Evolutionary conservation across 495 filamentous ascomycete species (phyloP).

Genomic region (Penicillium cinerascens): DNA sequence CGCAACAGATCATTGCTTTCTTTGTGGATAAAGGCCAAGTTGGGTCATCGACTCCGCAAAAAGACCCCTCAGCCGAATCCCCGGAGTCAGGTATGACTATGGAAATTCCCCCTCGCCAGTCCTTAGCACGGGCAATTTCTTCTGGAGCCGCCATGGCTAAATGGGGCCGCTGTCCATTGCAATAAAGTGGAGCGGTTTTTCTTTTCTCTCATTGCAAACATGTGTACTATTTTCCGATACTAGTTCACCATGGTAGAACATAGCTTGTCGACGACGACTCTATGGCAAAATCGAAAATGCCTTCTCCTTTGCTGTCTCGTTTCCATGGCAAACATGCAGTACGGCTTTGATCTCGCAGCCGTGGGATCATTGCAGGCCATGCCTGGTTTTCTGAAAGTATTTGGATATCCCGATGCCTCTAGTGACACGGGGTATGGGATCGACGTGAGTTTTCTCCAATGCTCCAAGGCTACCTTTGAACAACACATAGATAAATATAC

Average conservation of each 20-base stretch:
- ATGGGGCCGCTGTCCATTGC: background rate
- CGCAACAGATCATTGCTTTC: background rate
- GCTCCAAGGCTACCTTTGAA: too few relatives aligned
- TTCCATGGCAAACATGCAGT: slow-evolving; percentile 19
- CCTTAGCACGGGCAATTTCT: background rate
- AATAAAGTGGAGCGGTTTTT: background rate
- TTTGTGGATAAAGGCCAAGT: background rate
- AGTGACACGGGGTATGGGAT: slow-evolving; percentile 15
- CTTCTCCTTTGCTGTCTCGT: slow-evolving; percentile 14
- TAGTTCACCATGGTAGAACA: slow-evolving; percentile 7
- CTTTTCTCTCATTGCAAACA: too few relatives aligned
- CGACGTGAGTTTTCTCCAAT: slow-evolving; percentile 16
- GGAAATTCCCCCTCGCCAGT: background rate
- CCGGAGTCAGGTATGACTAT: background rate
- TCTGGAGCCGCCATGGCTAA: background rate
- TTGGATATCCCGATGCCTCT: slow-evolving; percentile 10
- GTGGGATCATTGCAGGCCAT: slow-evolving; percentile 16
- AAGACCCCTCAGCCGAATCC: background rate
- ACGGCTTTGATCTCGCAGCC: slow-evolving; percentile 18
- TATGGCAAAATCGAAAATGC: slow-evolving; percentile 19
- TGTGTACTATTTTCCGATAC: too few relatives aligned
- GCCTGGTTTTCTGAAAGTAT: slow-evolving; percentile 17
- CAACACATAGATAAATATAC: too few relatives aligned
- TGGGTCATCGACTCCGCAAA: background rate
- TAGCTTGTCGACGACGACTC: slow-evolving; percentile 9